Conservation (phyloP, 768 basidiomycete genomes). For the Podaxis carcinomalis region DNA sequence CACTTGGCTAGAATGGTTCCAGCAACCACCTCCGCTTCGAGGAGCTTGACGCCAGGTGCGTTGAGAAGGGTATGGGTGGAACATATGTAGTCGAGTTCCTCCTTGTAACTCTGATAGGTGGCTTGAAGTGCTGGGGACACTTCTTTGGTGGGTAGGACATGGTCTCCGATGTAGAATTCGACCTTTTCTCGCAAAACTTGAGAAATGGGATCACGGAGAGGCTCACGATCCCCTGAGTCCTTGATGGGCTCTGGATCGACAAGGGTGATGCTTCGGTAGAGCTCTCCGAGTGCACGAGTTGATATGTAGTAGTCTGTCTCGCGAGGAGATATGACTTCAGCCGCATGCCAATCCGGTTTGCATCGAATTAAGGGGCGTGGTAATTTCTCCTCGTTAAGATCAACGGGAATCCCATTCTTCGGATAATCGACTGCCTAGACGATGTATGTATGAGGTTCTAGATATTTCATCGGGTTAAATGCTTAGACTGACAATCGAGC, state of each 20-base stretch:
- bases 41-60: constrained; percentile 47
- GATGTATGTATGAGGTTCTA: neutral
- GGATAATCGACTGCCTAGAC: constrained; percentile 75
- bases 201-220: constrained; percentile 35
- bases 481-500: constrained; percentile 37
- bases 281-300: constrained; percentile 60
- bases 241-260: constrained; percentile 28
- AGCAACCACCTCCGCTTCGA: constrained; percentile 71
- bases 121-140: constrained; percentile 25
- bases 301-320: constrained; percentile 70
- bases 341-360: constrained; percentile 79
- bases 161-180: constrained; percentile 22
- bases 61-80: constrained; percentile 63
- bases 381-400: constrained; percentile 38
- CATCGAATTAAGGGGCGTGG: constrained; percentile 56
- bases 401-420: constrained; percentile 68
- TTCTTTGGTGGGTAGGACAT: constrained; percentile 9
- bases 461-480: neutral
- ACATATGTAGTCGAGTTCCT: constrained; percentile 70
- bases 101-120: constrained; percentile 49
- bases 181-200: constrained; percentile 26
- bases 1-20: constrained; percentile 75
- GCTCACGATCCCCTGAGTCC: constrained; percentile 13
- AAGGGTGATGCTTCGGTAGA: constrained; percentile 62
- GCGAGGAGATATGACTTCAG: constrained; percentile 49